Evolutionary conservation across 768 basidiomycete genomes (phyloP), one percentile per base, ranked within the genome.

Genomic region (Boletus subparvulus): DNA sequence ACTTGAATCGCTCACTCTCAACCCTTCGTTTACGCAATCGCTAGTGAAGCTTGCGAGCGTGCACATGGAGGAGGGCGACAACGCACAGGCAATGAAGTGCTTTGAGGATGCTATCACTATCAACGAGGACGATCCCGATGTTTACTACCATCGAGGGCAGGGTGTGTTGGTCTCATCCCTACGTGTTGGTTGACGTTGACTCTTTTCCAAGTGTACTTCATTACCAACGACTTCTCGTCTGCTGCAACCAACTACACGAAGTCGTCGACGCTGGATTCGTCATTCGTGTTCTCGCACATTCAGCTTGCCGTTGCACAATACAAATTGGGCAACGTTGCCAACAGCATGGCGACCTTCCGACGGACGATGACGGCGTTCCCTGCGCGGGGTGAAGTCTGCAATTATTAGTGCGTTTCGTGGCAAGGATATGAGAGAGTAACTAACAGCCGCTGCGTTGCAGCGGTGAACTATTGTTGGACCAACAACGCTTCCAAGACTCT

Each of bases 71-170:
- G 87, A 95, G 65, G 87, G 88, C 40, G 83, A 94, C 59, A 81
- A 90, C 13, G 75, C 78, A 19, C 84, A 83, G 61, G 90, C 96
- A 1, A 94, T 98, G 73, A 84, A 88, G 56, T 91, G 89, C 69
- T 98, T 98, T 69, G 94, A 96, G 43, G 80, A 88, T 60, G 97
- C 97, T 1, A 87, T 94, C 68, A 78, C 80, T 63, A 82, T 89
- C 62, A 87, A 98, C 65, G 76, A 86, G 7, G 77, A 85, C 47
- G 95, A 98, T 74, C 88, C 96, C 0, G 96, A 98, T 73, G 93
- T 97, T 54, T 98, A 92, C 78, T 99, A 99, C 74, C 97, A 99
- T 72, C 92, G 95, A 63, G 97, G 96, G 44, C 97, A 99, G 79
- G 92, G 92, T 90, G 35, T 16, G 62, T 60, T 24, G 13, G 6